phyloP scores from a whole-genome alignment of 805 yeast genomes.

The Millerago galiae region DNA sequence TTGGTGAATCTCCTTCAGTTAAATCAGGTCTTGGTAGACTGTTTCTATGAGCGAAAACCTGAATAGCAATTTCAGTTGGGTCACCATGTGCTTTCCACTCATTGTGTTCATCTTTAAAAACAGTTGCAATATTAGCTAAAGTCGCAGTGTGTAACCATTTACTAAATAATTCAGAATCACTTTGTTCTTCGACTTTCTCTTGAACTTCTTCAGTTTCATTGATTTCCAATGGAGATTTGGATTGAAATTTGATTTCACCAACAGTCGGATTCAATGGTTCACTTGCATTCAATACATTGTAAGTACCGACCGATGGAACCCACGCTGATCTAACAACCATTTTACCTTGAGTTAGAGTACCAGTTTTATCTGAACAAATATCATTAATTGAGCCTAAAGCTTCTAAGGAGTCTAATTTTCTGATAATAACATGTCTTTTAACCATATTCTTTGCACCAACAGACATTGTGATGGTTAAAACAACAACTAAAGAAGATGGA shows the following conservation, averaged over 20 bases:
- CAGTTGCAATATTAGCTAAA: constrained; percentile 72
- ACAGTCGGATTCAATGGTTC: constrained; percentile 60
- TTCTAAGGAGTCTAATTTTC: constrained; percentile 72
- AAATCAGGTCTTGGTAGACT: constrained; percentile 40
- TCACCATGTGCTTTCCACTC: constrained; percentile 81
- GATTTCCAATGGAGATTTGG: constrained; percentile 11
- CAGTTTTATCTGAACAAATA: constrained; percentile 79
- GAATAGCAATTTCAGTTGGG: constrained; percentile 86
- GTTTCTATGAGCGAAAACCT: constrained; percentile 63
- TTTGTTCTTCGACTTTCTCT: constrained; percentile 6
- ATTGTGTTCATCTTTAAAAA: constrained; percentile 40
- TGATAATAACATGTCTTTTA: constrained; percentile 61
- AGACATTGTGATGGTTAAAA: constrained; percentile 81
- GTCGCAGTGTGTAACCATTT: constrained; percentile 63
- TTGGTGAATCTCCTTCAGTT: constrained; percentile 30
- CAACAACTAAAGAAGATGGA: constrained; percentile 75
- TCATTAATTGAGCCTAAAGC: constrained; percentile 76
- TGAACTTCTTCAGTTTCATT: constrained; percentile 9
- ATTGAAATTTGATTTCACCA: constrained; percentile 35
- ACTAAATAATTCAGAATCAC: constrained; percentile 11
- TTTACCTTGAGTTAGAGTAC: constrained; percentile 74
- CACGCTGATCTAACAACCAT: constrained; percentile 69
- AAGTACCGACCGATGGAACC: constrained; percentile 59
- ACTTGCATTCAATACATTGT: constrained; percentile 44
- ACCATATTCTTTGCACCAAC: constrained; percentile 71